These are phyloP conservation scores for Sanghuangporus sanghuang DNA, from an alignment of 1,284 basidiomycete species.

Conservation along the genomic window DNA sequence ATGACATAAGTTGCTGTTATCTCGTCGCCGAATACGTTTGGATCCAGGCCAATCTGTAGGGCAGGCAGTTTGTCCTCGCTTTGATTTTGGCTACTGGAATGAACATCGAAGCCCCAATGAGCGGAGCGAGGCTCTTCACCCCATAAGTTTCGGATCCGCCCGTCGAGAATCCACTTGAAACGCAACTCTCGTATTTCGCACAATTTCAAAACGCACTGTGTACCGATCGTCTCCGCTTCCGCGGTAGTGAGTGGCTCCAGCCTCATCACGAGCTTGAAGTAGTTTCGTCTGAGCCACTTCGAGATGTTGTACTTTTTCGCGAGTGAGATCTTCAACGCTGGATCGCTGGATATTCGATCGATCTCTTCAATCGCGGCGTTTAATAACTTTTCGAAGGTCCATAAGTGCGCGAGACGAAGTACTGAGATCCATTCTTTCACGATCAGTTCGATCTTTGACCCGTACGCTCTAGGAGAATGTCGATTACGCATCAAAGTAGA, in stretches of 20 bases:
- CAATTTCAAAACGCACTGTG: slow-evolving; percentile 5
- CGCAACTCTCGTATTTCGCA: not conserved
- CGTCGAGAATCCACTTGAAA: not conserved
- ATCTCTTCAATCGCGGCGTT: slow-evolving; percentile 1
- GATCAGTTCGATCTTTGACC: not conserved
- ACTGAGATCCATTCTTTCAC: slow-evolving; percentile 9
- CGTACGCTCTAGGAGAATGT: not conserved
- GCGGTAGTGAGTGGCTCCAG: not conserved
- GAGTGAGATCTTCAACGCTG: slow-evolving; percentile 1
- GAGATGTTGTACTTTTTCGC: not conserved
- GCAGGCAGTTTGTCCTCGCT: not conserved
- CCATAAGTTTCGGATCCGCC: not conserved
- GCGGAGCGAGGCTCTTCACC: not conserved
- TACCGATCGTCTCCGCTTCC: not conserved
- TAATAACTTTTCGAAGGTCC: slow-evolving; percentile 1
- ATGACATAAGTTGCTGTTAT: not conserved
- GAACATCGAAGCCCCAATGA: not conserved
- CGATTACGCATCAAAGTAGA: not conserved
- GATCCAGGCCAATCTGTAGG: not conserved
- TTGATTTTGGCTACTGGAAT: not conserved
- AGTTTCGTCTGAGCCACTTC: not conserved
- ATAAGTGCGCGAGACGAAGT: slow-evolving; percentile 12
- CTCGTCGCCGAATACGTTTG: not conserved
- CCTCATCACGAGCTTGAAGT: not conserved
- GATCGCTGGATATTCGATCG: not conserved